Evolutionary conservation across 305 asterid genomes (phyloP), one percentile per base, ranked within the genome.

Genomic region (Fraxinus sp.): DNA sequence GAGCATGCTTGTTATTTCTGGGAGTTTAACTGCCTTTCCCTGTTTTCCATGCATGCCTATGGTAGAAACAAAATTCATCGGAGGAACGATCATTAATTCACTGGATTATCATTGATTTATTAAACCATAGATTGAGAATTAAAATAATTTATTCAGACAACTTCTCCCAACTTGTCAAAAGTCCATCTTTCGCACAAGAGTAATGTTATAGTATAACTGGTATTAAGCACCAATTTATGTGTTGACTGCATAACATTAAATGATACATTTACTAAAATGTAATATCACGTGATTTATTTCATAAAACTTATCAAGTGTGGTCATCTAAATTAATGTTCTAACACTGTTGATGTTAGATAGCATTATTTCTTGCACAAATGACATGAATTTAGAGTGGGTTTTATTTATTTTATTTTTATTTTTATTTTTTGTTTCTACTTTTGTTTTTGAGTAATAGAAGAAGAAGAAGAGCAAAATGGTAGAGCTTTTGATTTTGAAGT

Each of bases 31-130:
- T n/a, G 41, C 79, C 57, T 83, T 49, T 20, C 75, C 72, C 86
- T 80, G n/a, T 76, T 84, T 30, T 68, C 89, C 7, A 81, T 86
- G 82, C 84, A 55, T 76, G 28, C 68, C 22, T 37, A 37, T 14
- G 11, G 20, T 16, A 49, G 59, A 49, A 49, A 49, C 59, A 49
- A 49, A 49, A 49, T 55, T 55, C 24, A 55, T n/a, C 64, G 3
- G 10, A 55, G 64, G 24, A 18, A 55, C 22, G 26, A 55, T n/a
- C 64, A 6, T 18, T 18, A 18, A 55, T 55, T 55, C 26, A 55
- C 7, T 55, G 66, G 66, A 55, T 55, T 55, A n/a, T n/a, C 24
- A 55, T 55, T 55, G 7, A 49, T 49, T 49, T 14, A 14, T 49
- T 49, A 49, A 49, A 49, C 59, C 59, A 3, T 13, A 49, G 59